These are phyloP conservation scores for Besnoitia besnoiti DNA, from an alignment of 169 alveolate species.

Conservation along the genomic window DNA sequence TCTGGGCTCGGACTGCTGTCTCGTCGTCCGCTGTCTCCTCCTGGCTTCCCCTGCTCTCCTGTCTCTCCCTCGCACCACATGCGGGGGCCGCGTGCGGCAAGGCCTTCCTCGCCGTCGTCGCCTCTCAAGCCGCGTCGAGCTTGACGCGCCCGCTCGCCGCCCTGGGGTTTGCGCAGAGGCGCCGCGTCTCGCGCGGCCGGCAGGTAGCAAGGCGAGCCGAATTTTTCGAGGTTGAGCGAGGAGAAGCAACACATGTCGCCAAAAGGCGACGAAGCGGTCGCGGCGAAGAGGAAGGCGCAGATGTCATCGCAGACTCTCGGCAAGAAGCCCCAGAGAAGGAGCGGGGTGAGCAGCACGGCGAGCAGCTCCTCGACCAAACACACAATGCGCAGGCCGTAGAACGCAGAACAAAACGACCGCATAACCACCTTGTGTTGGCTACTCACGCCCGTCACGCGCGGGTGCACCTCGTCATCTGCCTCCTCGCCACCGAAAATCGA, in stretches of 20 bases:
- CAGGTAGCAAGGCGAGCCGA: conserved; percentile 45
- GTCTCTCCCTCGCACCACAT: background rate
- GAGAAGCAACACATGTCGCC: conserved; percentile 60
- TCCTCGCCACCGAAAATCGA: background rate
- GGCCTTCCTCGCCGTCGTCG: background rate
- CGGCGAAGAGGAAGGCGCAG: conserved; percentile 27
- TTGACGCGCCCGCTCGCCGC: no score
- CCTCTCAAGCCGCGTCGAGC: no score
- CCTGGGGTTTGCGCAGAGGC: no score
- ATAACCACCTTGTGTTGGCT: conserved; percentile 48
- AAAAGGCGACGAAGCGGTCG: background rate
- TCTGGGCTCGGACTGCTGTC: background rate
- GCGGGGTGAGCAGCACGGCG: conserved; percentile 48
- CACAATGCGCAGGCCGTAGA: conserved; percentile 47
- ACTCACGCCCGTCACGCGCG: conserved; percentile 22
- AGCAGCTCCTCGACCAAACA: conserved; percentile 44
- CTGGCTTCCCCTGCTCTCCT: background rate
- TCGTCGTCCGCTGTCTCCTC: background rate
- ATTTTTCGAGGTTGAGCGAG: conserved; percentile 17
- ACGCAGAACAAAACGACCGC: conserved; percentile 16
- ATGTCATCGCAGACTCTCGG: conserved; percentile 39
- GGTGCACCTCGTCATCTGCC: background rate
- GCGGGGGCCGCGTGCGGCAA: no score
- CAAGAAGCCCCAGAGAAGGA: conserved; percentile 23
- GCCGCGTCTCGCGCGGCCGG: background rate